Conservation (phyloP, 2,329 filamentous ascomycete genomes). For the Fusarium verticillioides region DNA sequence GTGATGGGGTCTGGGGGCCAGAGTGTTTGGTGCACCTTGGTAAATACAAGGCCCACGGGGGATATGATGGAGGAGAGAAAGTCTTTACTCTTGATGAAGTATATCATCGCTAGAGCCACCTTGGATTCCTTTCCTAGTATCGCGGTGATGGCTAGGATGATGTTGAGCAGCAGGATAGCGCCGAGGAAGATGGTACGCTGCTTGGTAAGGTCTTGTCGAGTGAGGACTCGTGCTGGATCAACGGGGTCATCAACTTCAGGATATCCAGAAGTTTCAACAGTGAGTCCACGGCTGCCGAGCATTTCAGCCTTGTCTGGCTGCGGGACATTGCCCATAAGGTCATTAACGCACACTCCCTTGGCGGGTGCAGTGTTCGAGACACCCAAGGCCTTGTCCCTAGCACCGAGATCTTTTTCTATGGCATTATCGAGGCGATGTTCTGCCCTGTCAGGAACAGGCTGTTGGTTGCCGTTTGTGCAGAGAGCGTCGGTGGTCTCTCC, state of each 20-base stretch:
- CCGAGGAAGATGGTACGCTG: not conserved
- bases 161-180: not conserved
- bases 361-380: no score
- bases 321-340: not conserved
- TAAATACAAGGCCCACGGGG: not conserved
- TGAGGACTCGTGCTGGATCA: not conserved
- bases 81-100: not conserved
- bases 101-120: not conserved
- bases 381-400: not conserved
- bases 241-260: not conserved
- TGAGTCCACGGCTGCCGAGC: not conserved
- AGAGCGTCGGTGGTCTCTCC: not conserved
- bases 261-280: not conserved
- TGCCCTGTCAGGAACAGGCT: not conserved
- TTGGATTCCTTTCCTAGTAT: not conserved
- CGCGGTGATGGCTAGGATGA: not conserved
- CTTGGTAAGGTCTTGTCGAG: not conserved
- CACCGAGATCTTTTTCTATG: not conserved
- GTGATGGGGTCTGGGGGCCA: not conserved
- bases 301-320: not conserved
- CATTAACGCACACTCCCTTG: not conserved
- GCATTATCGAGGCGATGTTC: not conserved
- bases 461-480: not conserved
- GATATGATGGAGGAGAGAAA: not conserved
- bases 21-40: not conserved